Conservation (phyloP, 1,284 basidiomycete species). For the Ceratobasidium sp. region DNA sequence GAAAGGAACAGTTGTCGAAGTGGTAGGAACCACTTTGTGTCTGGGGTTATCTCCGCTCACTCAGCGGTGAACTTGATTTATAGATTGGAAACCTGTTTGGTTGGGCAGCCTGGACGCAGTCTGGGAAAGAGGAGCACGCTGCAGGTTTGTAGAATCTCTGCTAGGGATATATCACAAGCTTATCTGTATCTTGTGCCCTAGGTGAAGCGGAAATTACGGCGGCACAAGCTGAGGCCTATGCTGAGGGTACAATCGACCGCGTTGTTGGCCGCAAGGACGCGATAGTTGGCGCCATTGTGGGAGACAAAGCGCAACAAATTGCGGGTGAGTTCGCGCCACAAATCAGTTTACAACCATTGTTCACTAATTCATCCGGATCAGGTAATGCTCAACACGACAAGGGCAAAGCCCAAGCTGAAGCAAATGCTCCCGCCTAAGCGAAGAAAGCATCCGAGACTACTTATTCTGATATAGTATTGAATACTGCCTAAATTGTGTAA, state of each 20-base stretch:
- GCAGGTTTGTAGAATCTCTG: conserved; percentile 51
- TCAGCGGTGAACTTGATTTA: background rate
- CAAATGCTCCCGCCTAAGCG: conserved; percentile 47
- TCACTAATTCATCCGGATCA: background rate
- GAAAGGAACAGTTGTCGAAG: conserved; percentile 57
- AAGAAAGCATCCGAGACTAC: background rate
- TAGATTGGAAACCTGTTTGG: conserved; percentile 50
- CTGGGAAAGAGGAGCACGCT: conserved; percentile 56
- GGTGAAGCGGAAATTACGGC: conserved; percentile 57
- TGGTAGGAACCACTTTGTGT: conserved; percentile 33
- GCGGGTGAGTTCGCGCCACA: conserved; percentile 53
- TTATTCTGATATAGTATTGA: background rate
- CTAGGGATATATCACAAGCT: background rate
- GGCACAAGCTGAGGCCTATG: conserved; percentile 52
- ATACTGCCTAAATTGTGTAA: no score
- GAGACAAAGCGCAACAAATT: conserved; percentile 60
- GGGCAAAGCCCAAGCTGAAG: conserved; percentile 54
- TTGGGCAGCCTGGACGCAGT: conserved; percentile 52
- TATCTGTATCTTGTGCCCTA: background rate
- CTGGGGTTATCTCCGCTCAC: background rate
- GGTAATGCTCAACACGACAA: conserved; percentile 55
- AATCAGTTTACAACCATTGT: background rate
- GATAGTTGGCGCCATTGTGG: conserved; percentile 59
- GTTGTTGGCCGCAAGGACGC: conserved; percentile 61
- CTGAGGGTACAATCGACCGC: conserved; percentile 60